Evolutionary conservation across 1,284 basidiomycete species (phyloP).

Genomic region (Sanghuangporus weigelae): DNA sequence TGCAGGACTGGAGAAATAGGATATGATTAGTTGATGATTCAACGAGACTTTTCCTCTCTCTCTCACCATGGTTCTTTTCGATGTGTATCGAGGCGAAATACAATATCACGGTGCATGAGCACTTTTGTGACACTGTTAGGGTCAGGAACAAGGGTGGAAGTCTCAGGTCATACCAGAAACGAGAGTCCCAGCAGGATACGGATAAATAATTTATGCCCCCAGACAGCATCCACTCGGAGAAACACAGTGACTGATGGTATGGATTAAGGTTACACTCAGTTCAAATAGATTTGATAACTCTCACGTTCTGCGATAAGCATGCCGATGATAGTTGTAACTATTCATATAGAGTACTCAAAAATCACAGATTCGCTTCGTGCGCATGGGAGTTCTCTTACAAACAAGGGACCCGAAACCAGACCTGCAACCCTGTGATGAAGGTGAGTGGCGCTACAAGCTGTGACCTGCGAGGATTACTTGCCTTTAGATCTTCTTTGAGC

Average conservation of each 20-base stretch:
- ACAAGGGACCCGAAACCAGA: neutral
- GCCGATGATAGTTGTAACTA: neutral
- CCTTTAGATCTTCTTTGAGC: neutral
- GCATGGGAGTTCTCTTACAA: neutral
- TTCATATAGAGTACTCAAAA: neutral
- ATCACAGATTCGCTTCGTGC: neutral
- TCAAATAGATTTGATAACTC: neutral
- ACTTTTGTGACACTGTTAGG: neutral
- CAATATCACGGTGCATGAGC: neutral
- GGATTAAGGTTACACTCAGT: neutral
- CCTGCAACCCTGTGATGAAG: neutral
- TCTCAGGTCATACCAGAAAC: neutral
- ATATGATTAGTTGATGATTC: neutral
- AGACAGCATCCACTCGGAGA: neutral
- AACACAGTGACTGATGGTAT: neutral
- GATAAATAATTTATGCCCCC: neutral
- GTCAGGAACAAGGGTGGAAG: too few relatives aligned
- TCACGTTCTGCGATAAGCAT: conserved; percentile 1
- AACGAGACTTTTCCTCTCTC: neutral
- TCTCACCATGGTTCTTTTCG: neutral
- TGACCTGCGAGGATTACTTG: neutral
- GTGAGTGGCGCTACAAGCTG: neutral
- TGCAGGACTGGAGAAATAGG: neutral
- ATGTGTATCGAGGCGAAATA: neutral
- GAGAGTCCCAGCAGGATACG: neutral